phyloP scores from a whole-genome alignment of 2,329 filamentous ascomycete genomes.

The Parastagonospora avenae region DNA sequence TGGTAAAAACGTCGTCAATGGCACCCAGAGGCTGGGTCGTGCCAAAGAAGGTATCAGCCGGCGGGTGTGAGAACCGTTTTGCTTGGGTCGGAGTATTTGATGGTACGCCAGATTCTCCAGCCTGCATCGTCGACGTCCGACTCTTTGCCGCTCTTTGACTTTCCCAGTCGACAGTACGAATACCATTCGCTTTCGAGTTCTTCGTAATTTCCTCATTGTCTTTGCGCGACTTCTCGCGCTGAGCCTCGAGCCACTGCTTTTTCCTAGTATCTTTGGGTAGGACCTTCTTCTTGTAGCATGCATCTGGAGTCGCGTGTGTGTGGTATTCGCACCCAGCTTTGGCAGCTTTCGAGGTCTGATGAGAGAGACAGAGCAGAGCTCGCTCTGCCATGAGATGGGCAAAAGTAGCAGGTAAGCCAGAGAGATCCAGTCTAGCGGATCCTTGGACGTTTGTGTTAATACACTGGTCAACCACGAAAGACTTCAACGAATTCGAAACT shows the following conservation, averaged over 20 bases:
- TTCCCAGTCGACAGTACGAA: constrained; percentile 3
- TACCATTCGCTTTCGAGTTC: neutral
- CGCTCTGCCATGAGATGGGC: constrained; percentile 5
- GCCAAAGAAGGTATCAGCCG: neutral
- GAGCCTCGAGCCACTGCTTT: neutral
- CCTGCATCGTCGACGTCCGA: neutral
- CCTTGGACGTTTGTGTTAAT: constrained; percentile 1
- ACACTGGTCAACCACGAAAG: constrained; percentile 18
- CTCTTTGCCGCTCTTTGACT: neutral
- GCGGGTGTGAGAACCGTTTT: too few relatives aligned
- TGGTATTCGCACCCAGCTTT: constrained; percentile 14
- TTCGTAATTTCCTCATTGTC: neutral
- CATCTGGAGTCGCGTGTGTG: constrained; percentile 3
- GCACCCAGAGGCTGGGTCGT: neutral
- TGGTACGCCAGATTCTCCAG: neutral
- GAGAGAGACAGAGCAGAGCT: constrained; percentile 1
- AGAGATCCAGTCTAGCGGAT: neutral
- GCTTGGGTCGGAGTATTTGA: too few relatives aligned
- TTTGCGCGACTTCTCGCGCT: neutral
- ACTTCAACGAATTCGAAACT: constrained; percentile 7
- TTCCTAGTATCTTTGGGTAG: neutral
- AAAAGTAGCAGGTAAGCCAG: constrained; percentile 4
- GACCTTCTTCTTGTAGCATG: constrained; percentile 11
- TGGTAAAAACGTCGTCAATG: neutral
- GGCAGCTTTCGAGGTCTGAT: neutral